Evolutionary conservation across 129 eudicot genomes (phyloP), one percentile per base, ranked within the genome.

Genomic region (Centella asiatica): DNA sequence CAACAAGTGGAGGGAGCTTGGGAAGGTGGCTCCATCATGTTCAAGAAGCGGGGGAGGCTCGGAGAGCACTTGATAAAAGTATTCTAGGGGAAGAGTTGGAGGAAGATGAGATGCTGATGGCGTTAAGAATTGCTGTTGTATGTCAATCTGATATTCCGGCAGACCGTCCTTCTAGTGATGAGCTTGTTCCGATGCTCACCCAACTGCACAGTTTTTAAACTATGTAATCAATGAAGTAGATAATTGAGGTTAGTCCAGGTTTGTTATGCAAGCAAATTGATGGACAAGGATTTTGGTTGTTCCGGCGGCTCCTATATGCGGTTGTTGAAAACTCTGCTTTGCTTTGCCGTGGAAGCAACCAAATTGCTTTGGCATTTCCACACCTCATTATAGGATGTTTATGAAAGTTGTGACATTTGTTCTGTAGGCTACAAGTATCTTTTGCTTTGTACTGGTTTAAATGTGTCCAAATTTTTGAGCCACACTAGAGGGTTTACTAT

Each of bases 51-150:
- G 95, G 95, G 66, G 92, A 86, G 50, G 80, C 76, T 8, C 69
- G 78, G 8, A 85, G 86, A 50, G 97, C 93, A 1, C 76, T 90
- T n/a, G 97, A 90, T 75, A 90, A 79, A 74, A 86, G 82, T 66
- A 77, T 90, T 1, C 18, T 86, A 0, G 93, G 89, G 49, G 83
- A 83, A 76, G 87, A 86, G 65, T 68, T 72, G 57, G 89, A 90
- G 69, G 95, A 83, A 73, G 95, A 86, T 15, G 94, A 90, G 74
- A 90, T 90, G 95, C 70, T 90, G 24, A 86, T 90, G 95, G 97
- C 89, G 4, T 76, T 90, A 4, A 76, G 89, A 68, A 86, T 90
- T 57, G 95, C 97, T 1, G 87, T 80, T 0, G 87, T 90, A 23
- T 90, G 97, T 80, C 77, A 80, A 12, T 86, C 94, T 24, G 94